These are phyloP conservation scores for Acer campestre DNA, from an alignment of 345 rosid genomes.

Conservation along the genomic window DNA sequence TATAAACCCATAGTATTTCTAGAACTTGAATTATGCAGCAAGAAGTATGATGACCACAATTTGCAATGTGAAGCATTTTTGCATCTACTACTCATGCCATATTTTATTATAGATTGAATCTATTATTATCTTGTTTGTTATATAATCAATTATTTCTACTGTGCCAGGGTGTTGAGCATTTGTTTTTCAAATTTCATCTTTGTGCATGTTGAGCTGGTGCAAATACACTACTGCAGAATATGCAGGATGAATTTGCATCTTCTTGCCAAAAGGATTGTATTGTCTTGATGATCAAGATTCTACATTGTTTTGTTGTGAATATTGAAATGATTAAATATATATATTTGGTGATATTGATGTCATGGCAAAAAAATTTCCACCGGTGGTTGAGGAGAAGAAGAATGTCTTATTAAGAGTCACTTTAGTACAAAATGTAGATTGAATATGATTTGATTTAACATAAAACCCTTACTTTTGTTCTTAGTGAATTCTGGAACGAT, in stretches of 20 bases:
- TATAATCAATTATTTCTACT: background rate
- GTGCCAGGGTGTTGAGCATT: conserved; percentile 4
- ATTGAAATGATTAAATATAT: conserved; percentile 13
- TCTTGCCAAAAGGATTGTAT: background rate
- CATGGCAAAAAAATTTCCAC: background rate
- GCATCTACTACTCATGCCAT: conserved; percentile 4
- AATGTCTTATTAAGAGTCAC: background rate
- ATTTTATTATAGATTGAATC: background rate
- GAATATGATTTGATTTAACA: background rate
- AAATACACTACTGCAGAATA: background rate
- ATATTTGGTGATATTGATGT: background rate
- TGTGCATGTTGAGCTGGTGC: conserved; percentile 5
- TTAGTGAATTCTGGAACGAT: background rate
- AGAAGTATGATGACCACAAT: conserved; percentile 7
- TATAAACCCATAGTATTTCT: background rate
- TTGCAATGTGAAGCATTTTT: conserved; percentile 11
- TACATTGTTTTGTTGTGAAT: background rate
- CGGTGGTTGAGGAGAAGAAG: background rate
- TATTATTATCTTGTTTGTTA: conserved; percentile 5
- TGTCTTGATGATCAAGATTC: conserved; percentile 7
- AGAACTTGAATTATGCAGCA: background rate
- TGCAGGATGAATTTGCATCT: background rate
- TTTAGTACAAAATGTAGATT: background rate
- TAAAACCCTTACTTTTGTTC: background rate
- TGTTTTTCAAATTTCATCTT: conserved; percentile 18